Evolutionary conservation across 305 asterid species (phyloP), one percentile per base, ranked within the genome.

Genomic region (Nicotiana rustica): DNA sequence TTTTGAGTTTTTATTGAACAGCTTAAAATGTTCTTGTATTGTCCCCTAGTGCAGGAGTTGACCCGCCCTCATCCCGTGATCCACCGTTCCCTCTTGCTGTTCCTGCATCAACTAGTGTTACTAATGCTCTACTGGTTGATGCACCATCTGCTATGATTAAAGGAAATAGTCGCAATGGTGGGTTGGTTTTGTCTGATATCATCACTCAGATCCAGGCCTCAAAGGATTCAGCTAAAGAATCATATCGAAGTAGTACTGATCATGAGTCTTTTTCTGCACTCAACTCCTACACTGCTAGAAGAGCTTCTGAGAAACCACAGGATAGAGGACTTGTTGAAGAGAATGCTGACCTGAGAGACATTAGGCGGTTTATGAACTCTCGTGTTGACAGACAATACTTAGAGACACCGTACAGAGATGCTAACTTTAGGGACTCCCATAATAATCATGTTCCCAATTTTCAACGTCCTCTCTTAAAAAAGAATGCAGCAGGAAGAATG

Each of bases 21-120:
- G 87, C 89, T 87, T 89, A 86, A 89, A 89, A 86, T 83, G 81
- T 87, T 81, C 85, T 77, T 84, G 25, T 86, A 56, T 92, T 93
- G 86, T 73, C 88, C 88, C 94, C 97, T 93, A 92, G 98, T 92
- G 98, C 99, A 96, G 99, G 99, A 92, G 98, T 95, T 89, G 99
- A 96, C 91, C 91, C 96, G 35, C 98, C 99, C 84, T 96, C 99
- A 70, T 93, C 99, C 86, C 98, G 99, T 90, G 98, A 96, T 88
- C 98, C 99, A 75, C 99, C 98, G 79, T 93, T 89, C 85, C 99
- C 99, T 86, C 93, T 91, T 87, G 99, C 99, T 82, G 98, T 91
- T 90, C 97, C 99, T 60, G 98, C 98, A 83, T 96, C 99, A 82
- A 92, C 90, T 86, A 93, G 92, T 76, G 89, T 88, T 70, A 19